Conservation (phyloP, 257 asterid genomes). For the Handroanthus guayacan region DNA sequence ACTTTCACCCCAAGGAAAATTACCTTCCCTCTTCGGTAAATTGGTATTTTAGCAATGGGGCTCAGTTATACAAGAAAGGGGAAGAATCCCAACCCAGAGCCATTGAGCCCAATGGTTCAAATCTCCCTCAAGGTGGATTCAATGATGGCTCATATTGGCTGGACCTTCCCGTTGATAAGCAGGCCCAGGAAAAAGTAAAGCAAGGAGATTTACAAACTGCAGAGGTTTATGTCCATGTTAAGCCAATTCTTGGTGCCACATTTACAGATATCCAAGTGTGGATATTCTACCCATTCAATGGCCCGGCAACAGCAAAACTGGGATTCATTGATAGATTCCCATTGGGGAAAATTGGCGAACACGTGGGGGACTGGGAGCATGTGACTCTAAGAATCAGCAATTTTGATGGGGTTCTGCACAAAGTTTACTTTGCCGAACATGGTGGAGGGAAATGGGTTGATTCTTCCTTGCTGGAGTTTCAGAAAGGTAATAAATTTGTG, state of each 20-base stretch:
- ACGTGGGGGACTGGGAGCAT: constrained; percentile 97
- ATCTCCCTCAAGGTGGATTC: constrained; percentile 84
- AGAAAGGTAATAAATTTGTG: constrained; percentile 56
- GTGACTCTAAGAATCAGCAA: constrained; percentile 85
- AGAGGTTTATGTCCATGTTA: constrained; percentile 73
- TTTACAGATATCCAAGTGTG: constrained; percentile 81
- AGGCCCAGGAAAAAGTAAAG: constrained; percentile 42
- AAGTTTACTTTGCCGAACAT: constrained; percentile 69
- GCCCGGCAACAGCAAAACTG: constrained; percentile 67
- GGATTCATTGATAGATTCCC: constrained; percentile 53
- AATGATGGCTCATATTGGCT: constrained; percentile 77
- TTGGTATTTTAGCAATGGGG: constrained; percentile 79
- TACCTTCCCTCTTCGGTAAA: constrained; percentile 80
- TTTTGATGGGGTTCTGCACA: constrained; percentile 65
- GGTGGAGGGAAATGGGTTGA: constrained; percentile 77
- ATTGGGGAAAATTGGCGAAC: constrained; percentile 78
- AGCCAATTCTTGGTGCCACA: constrained; percentile 74
- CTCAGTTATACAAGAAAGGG: constrained; percentile 56
- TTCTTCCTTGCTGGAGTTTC: constrained; percentile 54
- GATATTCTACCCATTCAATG: constrained; percentile 91
- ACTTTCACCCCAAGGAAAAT: constrained; percentile 73
- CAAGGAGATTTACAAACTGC: constrained; percentile 64
- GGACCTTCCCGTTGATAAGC: constrained; percentile 63
- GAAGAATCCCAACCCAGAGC: constrained; percentile 61
- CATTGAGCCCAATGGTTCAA: constrained; percentile 60